Evolutionary conservation across 169 alveolate species (phyloP).

Genomic region (Plasmodium vivax): DNA sequence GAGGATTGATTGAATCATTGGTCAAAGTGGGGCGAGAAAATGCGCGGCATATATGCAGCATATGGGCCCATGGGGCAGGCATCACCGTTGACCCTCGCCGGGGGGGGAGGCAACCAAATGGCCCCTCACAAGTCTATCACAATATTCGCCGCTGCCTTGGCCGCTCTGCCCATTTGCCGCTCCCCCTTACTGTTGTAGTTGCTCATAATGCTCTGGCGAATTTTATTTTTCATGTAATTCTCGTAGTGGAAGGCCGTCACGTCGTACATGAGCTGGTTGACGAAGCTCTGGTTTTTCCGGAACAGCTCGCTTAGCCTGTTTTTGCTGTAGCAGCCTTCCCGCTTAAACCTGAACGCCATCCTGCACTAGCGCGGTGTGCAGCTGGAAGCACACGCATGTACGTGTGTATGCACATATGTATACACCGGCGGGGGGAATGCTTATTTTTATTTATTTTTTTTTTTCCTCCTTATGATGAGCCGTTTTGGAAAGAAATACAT

Average conservation of each 20-base stretch:
- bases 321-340: conserved; percentile 74
- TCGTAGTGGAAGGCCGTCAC: conserved; percentile 69
- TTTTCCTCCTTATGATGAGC: background rate
- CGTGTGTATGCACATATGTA: too few species aligned
- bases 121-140: background rate
- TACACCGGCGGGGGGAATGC: background rate
- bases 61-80: background rate
- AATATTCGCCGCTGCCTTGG: background rate
- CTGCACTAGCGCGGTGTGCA: background rate
- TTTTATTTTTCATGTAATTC: conserved; percentile 67
- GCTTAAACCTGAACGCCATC: conserved; percentile 71
- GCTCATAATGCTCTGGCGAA: conserved; percentile 56
- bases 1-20: background rate
- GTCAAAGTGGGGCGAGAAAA: background rate
- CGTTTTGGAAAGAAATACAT: background rate
- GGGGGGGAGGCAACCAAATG: background rate
- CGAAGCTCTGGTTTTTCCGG: conserved; percentile 53
- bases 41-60: background rate
- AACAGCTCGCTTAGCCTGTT: conserved; percentile 55
- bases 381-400: background rate
- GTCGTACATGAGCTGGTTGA: conserved; percentile 72
- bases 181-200: conserved; percentile 63
- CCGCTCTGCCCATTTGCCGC: background rate
- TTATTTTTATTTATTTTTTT: background rate
- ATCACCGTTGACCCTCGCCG: background rate